Conservation (phyloP, 805 yeast genomes). For the Yamadazyma sp. region DNA sequence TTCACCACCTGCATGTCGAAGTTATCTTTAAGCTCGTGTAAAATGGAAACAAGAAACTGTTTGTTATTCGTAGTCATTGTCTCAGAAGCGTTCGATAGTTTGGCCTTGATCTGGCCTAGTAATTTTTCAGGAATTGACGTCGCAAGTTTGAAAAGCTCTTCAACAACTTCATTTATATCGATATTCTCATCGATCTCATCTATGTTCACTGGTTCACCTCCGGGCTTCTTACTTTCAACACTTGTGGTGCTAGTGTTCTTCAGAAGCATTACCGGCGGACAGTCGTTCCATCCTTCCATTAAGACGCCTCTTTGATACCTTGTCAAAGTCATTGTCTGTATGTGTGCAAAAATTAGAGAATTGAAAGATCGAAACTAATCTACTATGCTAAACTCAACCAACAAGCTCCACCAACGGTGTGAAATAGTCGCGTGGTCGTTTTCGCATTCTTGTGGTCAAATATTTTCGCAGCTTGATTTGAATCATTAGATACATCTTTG, state of each 20-base stretch:
- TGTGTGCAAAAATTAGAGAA: no score
- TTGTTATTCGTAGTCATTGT: conserved; percentile 10
- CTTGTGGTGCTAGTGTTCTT: conserved; percentile 8
- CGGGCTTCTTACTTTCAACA: not conserved
- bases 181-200: not conserved
- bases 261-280: conserved; percentile 40
- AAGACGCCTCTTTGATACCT: conserved; percentile 38
- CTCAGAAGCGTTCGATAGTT: conserved; percentile 23
- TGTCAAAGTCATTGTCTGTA: conserved; percentile 26
- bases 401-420: no score
- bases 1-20: conserved; percentile 11
- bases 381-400: no score
- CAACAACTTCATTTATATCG: conserved; percentile 9
- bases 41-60: conserved; percentile 17
- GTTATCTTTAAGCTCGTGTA: conserved; percentile 9
- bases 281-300: conserved; percentile 63
- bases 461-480: no score
- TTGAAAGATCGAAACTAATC: no score
- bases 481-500: conserved; percentile 11
- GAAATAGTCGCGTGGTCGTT: conserved; percentile 4
- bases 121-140: conserved; percentile 42
- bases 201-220: not conserved
- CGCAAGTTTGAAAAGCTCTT: conserved; percentile 14
- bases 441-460: conserved; percentile 1
- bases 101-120: conserved; percentile 42